phyloP scores from a whole-genome alignment of 2,329 filamentous ascomycete species.

The Diaporthe helianthi region DNA sequence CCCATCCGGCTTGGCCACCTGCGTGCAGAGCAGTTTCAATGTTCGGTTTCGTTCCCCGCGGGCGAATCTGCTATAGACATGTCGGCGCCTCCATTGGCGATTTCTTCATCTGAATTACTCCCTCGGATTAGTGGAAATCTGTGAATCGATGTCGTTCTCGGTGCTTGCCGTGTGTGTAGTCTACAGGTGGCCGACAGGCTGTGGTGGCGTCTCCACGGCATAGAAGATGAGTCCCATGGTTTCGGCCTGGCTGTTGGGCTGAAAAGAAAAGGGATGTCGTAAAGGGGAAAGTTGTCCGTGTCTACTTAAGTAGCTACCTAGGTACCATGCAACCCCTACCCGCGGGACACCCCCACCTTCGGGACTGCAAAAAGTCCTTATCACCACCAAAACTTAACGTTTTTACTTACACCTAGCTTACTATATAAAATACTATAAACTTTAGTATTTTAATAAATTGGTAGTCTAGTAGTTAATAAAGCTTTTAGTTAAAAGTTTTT shows the following conservation, averaged over 20 bases:
- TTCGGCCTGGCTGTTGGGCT: constrained; percentile 40
- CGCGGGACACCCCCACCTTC: too few relatives aligned
- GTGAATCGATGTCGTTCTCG: background rate
- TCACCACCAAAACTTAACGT: too few relatives aligned
- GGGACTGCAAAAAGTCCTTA: too few relatives aligned
- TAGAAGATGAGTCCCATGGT: constrained; percentile 49
- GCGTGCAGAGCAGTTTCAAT: background rate
- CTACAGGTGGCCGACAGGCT: constrained; percentile 4
- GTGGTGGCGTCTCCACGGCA: constrained; percentile 43
- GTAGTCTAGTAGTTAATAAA: too few relatives aligned
- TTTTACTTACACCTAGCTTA: too few relatives aligned
- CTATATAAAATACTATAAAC: too few relatives aligned
- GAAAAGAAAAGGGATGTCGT: constrained; percentile 50
- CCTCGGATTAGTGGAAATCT: constrained; percentile 1
- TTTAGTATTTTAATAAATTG: too few relatives aligned
- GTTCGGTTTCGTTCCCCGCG: background rate
- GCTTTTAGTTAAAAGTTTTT: too few relatives aligned
- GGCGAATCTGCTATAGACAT: background rate
- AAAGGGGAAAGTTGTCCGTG: constrained; percentile 59
- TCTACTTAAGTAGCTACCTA: too few relatives aligned
- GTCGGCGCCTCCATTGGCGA: background rate
- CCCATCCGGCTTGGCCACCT: background rate
- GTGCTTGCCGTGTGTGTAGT: background rate
- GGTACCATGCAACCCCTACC: too few relatives aligned
- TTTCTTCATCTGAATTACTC: background rate